These are phyloP conservation scores for Avena insularis DNA, from an alignment of 176 grass and related monocot genomes.

Conservation along the genomic window DNA sequence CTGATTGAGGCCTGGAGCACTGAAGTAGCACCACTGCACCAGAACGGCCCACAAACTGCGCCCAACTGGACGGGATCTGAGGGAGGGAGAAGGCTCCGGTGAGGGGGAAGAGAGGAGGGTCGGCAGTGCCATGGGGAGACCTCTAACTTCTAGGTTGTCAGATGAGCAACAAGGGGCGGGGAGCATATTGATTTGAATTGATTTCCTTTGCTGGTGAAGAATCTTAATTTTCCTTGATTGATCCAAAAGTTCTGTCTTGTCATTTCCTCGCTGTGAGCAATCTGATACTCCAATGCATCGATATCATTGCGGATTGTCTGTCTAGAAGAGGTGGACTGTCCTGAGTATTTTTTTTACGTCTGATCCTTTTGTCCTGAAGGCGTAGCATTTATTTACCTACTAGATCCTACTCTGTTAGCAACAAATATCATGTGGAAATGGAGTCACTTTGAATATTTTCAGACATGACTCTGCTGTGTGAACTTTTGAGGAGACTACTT, in stretches of 20 bases:
- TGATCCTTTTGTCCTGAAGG: background rate
- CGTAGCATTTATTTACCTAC: background rate
- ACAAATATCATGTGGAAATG: background rate
- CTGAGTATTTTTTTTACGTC: background rate
- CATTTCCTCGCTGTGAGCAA: background rate
- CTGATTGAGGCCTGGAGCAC: background rate
- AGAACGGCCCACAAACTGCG: background rate
- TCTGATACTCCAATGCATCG: background rate
- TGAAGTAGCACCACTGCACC: background rate
- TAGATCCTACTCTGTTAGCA: background rate
- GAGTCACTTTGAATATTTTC: background rate
- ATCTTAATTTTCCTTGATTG: background rate
- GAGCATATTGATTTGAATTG: background rate
- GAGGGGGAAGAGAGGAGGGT: background rate
- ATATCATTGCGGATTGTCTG: background rate
- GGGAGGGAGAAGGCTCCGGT: background rate
- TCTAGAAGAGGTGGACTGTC: background rate
- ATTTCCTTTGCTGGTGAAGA: slow-evolving; percentile 10
- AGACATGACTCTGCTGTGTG: background rate
- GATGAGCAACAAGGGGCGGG: background rate
- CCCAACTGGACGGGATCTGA: background rate
- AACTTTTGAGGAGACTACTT: background rate
- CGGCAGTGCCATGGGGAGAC: background rate
- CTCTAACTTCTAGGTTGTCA: background rate
- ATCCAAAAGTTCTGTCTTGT: background rate